Evolutionary conservation across 345 rosid genomes (phyloP), one percentile per base, ranked within the genome.

Genomic region (Eutrema yunnanense): DNA sequence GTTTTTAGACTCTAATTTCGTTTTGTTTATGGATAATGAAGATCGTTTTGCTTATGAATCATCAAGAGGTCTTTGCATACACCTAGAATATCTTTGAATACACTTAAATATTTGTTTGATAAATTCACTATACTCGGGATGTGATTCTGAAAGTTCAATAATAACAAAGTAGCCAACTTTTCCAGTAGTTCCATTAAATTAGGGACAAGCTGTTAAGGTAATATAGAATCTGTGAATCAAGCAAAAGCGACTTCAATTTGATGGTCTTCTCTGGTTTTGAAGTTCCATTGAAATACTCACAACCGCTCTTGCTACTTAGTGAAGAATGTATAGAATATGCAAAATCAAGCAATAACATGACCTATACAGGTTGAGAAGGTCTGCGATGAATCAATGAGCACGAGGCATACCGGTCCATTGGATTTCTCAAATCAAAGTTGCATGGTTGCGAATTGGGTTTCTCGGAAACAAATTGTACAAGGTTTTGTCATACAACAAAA

Each of bases 21-120:
- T 19, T 19, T 19, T 19, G 22, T 1, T 19, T 19, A 19, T 19
- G 22, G 22, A 19, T 19, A 19, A 19, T 19, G 22, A 19, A 19
- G 22, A 19, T 19, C 22, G 22, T 19, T 19, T 19, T 19, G 22
- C 22, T 19, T 19, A 19, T 19, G 22, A 19, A 19, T 19, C 22
- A 19, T 19, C 22, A 19, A 19, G 22, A 19, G 22, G 22, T 48
- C 48, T 58, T 76, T 70, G 36, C 47, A 37, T 75, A 68, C 63
- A 61, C 30, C 37, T 37, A 19, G 32, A 60, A 43, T 53, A 61
- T 62, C 57, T 55, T 62, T 75, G 50, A 62, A 75, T 75, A 69
- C 62, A 62, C 12, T 70, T 54, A 4, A 8, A 6, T 3, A 10
- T 60, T 52, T 67, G 37, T 54, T 53, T 62, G 9, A 44, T 46